A percentile compares a stretch with the other conserved stretches of the same genome.
Conservation (phyloP, 371 early-diverging fungal genomes). For the Mortierella sp. region DNA sequence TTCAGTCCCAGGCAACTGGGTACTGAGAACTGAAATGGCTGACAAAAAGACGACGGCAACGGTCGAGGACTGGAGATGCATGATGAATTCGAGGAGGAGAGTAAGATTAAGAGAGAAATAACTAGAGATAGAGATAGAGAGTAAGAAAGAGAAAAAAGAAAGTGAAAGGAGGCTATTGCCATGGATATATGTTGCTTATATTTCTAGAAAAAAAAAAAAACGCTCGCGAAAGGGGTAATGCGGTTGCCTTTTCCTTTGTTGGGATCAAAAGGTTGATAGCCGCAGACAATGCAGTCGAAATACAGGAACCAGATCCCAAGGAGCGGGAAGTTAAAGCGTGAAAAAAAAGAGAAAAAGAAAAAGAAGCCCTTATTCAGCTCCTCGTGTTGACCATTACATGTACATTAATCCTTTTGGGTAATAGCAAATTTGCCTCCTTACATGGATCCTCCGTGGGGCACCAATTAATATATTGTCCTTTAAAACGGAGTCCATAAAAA, state of each 20-base stretch:
- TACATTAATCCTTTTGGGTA: too few relatives aligned
- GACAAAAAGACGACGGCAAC: background rate
- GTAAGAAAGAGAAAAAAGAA: background rate
- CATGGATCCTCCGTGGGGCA: too few relatives aligned
- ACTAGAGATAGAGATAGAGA: background rate
- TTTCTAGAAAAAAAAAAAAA: too few relatives aligned
- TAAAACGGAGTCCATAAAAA: too few relatives aligned
- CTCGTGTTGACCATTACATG: too few relatives aligned
- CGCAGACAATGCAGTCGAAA: background rate
- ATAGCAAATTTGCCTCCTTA: too few relatives aligned
- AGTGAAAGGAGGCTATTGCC: too few relatives aligned
- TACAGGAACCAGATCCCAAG: background rate
- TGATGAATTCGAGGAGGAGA: background rate
- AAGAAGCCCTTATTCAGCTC: background rate
- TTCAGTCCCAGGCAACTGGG: background rate
- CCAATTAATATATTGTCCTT: too few relatives aligned
- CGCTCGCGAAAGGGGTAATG: too few relatives aligned
- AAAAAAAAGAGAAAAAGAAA: background rate
- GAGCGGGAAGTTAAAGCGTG: background rate
- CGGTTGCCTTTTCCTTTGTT: too few relatives aligned
- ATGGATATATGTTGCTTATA: too few relatives aligned
- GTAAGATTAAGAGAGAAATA: background rate
- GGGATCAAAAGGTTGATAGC: too few relatives aligned
- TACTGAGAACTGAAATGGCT: constrained; percentile 3
- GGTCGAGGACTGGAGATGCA: constrained; percentile 7